Percentiles rank a stretch among this genome's conserved stretches.
Evolutionary conservation across 2,329 filamentous ascomycete genomes (phyloP).

Genomic region (Exophiala sp.): DNA sequence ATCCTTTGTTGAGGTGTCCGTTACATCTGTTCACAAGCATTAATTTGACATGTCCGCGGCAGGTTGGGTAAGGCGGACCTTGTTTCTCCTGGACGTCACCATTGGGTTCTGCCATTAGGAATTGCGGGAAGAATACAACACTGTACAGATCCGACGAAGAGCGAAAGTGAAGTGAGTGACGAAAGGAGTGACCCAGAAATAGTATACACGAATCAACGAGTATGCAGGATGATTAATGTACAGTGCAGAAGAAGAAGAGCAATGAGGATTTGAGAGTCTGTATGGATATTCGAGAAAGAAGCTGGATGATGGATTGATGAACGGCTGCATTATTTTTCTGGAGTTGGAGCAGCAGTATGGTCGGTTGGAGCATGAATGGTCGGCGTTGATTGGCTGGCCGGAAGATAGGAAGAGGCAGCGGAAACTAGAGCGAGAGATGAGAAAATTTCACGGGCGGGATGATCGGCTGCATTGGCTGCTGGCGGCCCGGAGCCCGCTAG

Average conservation of each 20-base stretch:
- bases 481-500: not conserved
- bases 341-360: not conserved
- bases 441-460: conserved; percentile 1
- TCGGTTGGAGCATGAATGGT: not conserved
- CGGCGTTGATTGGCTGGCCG: not conserved
- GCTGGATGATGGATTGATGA: not conserved
- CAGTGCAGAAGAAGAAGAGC: not conserved
- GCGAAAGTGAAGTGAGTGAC: conserved; percentile 4
- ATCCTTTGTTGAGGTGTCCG: conserved; percentile 4
- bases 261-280: not conserved
- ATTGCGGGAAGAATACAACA: conserved; percentile 19
- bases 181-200: conserved; percentile 23
- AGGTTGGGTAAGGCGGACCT: conserved; percentile 16
- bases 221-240: conserved; percentile 3
- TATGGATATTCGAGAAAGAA: conserved; percentile 1
- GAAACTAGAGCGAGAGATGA: not conserved
- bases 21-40: conserved; percentile 15
- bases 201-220: conserved; percentile 24
- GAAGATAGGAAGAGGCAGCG: not conserved
- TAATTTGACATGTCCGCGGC: not conserved
- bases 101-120: conserved; percentile 26
- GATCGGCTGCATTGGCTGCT: not conserved
- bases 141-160: conserved; percentile 18
- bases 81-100: conserved; percentile 27
- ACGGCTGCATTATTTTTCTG: conserved; percentile 4